A percentile compares a stretch with the other conserved stretches of the same genome.
phyloP scores from a whole-genome alignment of 805 yeast species.

The Lachancea cidri region DNA sequence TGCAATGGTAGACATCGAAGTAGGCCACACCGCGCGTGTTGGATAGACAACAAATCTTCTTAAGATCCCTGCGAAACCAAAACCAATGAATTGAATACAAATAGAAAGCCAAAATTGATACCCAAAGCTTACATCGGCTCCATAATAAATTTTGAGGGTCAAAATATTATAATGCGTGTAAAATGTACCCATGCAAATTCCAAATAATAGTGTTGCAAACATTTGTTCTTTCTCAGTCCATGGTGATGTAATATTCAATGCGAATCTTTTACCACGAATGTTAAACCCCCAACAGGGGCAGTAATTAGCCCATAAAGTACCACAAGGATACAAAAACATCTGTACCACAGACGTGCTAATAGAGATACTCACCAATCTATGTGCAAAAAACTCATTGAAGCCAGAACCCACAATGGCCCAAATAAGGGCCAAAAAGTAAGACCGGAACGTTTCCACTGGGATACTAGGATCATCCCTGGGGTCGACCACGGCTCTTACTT shows the following conservation, averaged over 20 bases:
- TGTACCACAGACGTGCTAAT: conserved; percentile 42
- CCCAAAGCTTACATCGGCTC: conserved; percentile 36
- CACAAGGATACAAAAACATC: conserved; percentile 43
- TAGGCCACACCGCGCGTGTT: conserved; percentile 49
- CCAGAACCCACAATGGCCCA: conserved; percentile 52
- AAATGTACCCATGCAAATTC: conserved; percentile 35
- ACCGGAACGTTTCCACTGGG: conserved; percentile 46
- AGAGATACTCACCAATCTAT: conserved; percentile 48
- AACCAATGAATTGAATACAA: conserved; percentile 59
- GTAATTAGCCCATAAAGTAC: conserved; percentile 36
- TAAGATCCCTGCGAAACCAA: conserved; percentile 62
- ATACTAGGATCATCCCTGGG: conserved; percentile 44
- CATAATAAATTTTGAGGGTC: conserved; percentile 30
- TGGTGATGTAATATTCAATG: conserved; percentile 53
- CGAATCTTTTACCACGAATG: conserved; percentile 35
- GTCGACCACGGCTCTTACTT: conserved; percentile 58
- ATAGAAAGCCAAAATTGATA: conserved; percentile 49
- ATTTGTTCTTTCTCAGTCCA: conserved; percentile 63
- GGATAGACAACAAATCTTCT: conserved; percentile 54
- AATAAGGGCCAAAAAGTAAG: conserved; percentile 34
- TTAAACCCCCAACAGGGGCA: conserved; percentile 45
- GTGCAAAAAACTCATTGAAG: conserved; percentile 52
- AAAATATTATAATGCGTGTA: conserved; percentile 37
- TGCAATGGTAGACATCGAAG: conserved; percentile 43
- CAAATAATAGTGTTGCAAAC: conserved; percentile 46